phyloP scores from a whole-genome alignment of 306 rosid species.

The Malus sylvestris region DNA sequence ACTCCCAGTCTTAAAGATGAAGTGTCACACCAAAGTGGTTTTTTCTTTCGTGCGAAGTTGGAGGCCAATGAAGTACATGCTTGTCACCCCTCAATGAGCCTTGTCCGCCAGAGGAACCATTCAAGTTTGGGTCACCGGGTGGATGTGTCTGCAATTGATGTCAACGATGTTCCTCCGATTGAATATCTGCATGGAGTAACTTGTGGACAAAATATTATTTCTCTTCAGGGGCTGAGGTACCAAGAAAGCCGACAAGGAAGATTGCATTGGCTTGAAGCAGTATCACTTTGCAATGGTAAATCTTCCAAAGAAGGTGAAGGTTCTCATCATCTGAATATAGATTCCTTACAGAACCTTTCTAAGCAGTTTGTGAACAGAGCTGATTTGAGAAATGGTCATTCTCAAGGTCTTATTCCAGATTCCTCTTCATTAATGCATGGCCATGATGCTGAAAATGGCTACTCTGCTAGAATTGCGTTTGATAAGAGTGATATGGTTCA shows the following conservation, averaged over 20 bases:
- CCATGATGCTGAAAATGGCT: slow-evolving; percentile 19
- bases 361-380: slow-evolving; percentile 16
- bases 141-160: no score
- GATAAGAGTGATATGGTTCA: slow-evolving; percentile 30
- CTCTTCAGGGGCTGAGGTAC: slow-evolving; percentile 9
- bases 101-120: slow-evolving; percentile 10
- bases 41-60: slow-evolving; percentile 25
- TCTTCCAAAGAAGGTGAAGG: slow-evolving; percentile 28
- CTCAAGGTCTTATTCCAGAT: slow-evolving; percentile 17
- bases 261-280: slow-evolving; percentile 58
- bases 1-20: slow-evolving; percentile 31
- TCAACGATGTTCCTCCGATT: no score
- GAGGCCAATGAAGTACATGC: slow-evolving; percentile 34
- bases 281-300: slow-evolving; percentile 27
- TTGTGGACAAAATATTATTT: slow-evolving; percentile 14
- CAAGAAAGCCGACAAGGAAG: slow-evolving; percentile 29
- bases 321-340: neutral
- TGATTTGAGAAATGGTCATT: slow-evolving; percentile 31
- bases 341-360: slow-evolving; percentile 18
- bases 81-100: slow-evolving; percentile 37
- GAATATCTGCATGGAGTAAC: neutral
- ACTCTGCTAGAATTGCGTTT: neutral
- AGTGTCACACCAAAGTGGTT: slow-evolving; percentile 34
- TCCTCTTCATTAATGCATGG: neutral
- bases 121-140: no score